Percentiles rank a stretch among this genome's conserved stretches.
phyloP scores from a whole-genome alignment of 345 rosid species.

The Eutrema japonicum region DNA sequence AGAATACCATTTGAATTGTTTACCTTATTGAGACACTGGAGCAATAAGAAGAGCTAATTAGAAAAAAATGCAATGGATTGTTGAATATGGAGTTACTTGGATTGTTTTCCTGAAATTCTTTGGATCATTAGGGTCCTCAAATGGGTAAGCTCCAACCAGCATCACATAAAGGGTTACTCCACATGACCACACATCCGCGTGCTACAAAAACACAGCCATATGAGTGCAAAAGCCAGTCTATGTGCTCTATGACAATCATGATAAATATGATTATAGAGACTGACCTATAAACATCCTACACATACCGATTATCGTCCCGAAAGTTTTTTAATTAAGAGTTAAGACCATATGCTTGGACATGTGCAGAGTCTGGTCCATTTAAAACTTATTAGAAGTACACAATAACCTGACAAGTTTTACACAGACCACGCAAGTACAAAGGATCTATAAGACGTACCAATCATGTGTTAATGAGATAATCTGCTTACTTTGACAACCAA shows the following conservation, averaged over 20 bases:
- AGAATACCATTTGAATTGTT: constrained; percentile 14
- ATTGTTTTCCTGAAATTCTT: constrained; percentile 89
- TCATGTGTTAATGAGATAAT: background rate
- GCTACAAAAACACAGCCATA: constrained; percentile 46
- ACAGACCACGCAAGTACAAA: background rate
- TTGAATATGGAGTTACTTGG: constrained; percentile 56
- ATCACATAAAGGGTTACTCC: constrained; percentile 93
- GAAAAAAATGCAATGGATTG: background rate
- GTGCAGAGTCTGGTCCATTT: constrained; percentile 6
- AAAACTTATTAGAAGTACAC: constrained; percentile 5
- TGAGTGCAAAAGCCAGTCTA: constrained; percentile 13
- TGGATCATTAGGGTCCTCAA: constrained; percentile 89
- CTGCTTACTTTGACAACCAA: constrained; percentile 8
- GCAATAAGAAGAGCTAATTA: background rate
- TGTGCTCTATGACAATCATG: background rate
- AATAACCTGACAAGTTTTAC: background rate
- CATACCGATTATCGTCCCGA: background rate
- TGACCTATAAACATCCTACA: constrained; percentile 20
- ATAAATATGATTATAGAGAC: background rate
- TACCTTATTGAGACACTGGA: background rate
- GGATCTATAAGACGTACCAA: background rate
- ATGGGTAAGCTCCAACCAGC: constrained; percentile 95
- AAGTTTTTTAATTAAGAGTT: background rate
- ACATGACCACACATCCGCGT: constrained; percentile 98
- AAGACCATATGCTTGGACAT: constrained; percentile 3